Conservation (phyloP, 768 basidiomycete genomes). For the Rubroboletus pulcherrimus region DNA sequence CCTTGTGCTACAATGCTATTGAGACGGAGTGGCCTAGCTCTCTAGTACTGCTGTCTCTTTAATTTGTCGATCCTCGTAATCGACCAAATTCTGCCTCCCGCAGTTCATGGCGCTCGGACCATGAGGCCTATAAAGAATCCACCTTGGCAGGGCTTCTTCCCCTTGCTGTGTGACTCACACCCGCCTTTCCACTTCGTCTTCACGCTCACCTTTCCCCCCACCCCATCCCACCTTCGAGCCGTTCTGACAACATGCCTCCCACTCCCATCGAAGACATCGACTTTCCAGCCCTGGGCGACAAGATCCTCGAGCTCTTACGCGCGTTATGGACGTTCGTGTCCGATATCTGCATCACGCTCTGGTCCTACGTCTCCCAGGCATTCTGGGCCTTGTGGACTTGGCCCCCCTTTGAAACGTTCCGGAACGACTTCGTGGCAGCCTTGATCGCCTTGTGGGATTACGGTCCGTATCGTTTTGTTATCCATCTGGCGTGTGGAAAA, state of each 20-base stretch:
- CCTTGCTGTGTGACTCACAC: not conserved
- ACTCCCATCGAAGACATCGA: slow-evolving; percentile 17
- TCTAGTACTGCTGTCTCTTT: too few species aligned
- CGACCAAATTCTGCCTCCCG: not conserved
- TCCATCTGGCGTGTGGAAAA: too few species aligned
- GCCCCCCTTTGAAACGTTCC: slow-evolving; percentile 23
- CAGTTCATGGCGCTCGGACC: not conserved
- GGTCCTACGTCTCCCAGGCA: slow-evolving; percentile 3
- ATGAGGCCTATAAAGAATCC: not conserved
- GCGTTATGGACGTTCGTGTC: slow-evolving; percentile 5
- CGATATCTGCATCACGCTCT: slow-evolving; percentile 4
- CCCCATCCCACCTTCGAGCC: not conserved
- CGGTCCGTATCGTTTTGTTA: slow-evolving; percentile 9
- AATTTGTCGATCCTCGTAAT: not conserved
- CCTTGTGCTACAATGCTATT: too few species aligned
- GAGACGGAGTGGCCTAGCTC: too few species aligned
- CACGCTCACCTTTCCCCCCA: not conserved
- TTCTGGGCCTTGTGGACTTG: slow-evolving; percentile 17
- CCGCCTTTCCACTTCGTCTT: not conserved
- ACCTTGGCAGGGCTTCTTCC: too few species aligned
- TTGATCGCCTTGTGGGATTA: slow-evolving; percentile 10
- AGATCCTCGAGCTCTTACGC: slow-evolving; percentile 14
- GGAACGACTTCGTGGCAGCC: slow-evolving; percentile 11
- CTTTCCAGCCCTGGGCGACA: slow-evolving; percentile 11
- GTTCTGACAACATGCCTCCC: slow-evolving; percentile 11